Base-by-base conservation (phyloP, 1,284 basidiomycete genomes). In the Malassezia dermatis region DNA sequence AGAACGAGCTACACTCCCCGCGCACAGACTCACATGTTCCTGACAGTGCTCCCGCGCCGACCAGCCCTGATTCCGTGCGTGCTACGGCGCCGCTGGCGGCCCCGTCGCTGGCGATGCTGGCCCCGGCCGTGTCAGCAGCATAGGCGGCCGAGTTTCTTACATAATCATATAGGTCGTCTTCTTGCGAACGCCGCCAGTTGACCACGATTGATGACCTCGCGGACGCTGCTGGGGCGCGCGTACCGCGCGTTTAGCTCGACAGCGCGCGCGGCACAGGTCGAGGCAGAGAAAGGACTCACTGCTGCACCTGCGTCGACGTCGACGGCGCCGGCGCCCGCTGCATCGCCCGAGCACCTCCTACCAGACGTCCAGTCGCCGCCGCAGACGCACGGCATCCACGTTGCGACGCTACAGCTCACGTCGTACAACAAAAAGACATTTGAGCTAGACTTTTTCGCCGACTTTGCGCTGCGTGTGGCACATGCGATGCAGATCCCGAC, bases 401-500 rank as follows among this genome's bases (percentile, higher is more conserved):
- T 85, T 62, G 90, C 88, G 4, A 81, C 81, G 42, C 79, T 96
- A 52, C 87, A 89, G 67, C 82, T 95, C 68, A 85, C 86, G 57
- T 83, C 88, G 1, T 82, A 91, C 78, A 48, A 48, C 19, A 56
- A 59, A 32, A 54, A 58, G 17, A 75, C 78, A 34, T 79, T 73
- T 28, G 67, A 82, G 19, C 82, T 98, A 48, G 82, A 84, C 65
- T 81, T 91, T 61, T 89, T 86, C 76, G 80, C 84, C 1, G 85
- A 88, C 73, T 93, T 98, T 74, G 85, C 85, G 0, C 76, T 83
- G 1, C 88, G 90, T 66, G 84, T 88, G 0, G 93, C 91, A 0
- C 80, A 83, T 19, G 82, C 86, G 0, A 81, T 98, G 30, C 84
- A 83, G 13, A 89, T 96, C 44, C 89, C 93, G 1, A 80, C 83